Evolutionary conservation across 371 early-diverging fungal genomes (phyloP), one percentile per base, ranked within the genome.

Genomic region (Nematocida ausubeli): DNA sequence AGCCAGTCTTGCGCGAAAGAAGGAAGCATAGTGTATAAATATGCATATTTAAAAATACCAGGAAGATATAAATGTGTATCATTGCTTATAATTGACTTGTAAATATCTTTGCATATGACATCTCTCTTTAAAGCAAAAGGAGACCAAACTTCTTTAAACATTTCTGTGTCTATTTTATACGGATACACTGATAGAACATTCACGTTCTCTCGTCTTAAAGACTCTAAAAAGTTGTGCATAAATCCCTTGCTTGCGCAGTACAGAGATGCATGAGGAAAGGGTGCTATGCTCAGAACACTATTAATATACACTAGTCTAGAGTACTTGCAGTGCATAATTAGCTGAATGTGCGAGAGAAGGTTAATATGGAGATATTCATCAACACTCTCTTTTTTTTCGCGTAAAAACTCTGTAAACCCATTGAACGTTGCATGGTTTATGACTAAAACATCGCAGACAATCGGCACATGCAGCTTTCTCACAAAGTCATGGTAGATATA

Each of bases 181-280:
- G 84, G 84, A 58, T 81, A 82, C 16, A 82, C 71, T 2, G 80
- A 80, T 22, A 81, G 52, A 5, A 80, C 72, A 44, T 69, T 51
- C 24, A 22, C 56, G 14, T 78, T 78, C 69, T 84, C 84, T 67
- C 81, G 40, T 42, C 80, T 28, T 37, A 84, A 30, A 14, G 81
- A 69, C n/a, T 84, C 57, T 47, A 81, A 66, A 52, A 84, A 54
- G 3, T 51, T 68, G 16, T 62, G 62, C 34, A 84, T 81, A 69
- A 82, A 84, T 14, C 81, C 32, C 50, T 84, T 84, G 30, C 54
- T 47, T 4, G 82, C 81, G 63, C 72, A 72, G 56, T 84, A 84
- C 24, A 84, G 47, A 30, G 81, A 70, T n/a, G 58, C 63, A 50
- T 80, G 71, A 28, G 80, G 79, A 14, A 82, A 64, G 2, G 80